phyloP scores from a whole-genome alignment of 345 rosid genomes.

The Cardamine occulta region DNA sequence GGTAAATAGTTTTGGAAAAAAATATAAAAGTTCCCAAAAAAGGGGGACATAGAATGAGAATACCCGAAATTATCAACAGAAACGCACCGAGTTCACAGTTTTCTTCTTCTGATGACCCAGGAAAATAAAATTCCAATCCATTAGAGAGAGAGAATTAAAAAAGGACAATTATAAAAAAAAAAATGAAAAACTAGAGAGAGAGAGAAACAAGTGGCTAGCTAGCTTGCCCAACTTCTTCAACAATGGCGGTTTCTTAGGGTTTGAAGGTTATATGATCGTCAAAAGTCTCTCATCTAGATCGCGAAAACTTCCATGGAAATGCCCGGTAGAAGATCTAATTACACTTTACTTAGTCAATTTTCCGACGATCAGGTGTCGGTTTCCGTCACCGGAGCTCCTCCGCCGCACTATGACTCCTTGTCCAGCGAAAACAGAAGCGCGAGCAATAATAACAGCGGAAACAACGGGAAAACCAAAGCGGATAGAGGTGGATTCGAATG shows the following conservation, averaged over 20 bases:
- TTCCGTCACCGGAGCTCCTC: conserved; percentile 52
- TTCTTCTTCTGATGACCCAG: conserved; percentile 28
- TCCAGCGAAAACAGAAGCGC: conserved; percentile 62
- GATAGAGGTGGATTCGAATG: conserved; percentile 69
- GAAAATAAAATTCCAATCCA: conserved; percentile 32
- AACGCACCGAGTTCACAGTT: conserved; percentile 33
- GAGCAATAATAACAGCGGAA: conserved; percentile 25
- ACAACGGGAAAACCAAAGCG: conserved; percentile 49
- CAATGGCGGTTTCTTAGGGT: conserved; percentile 61
- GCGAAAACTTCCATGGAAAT: conserved; percentile 67
- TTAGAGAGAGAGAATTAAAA: conserved; percentile 40
- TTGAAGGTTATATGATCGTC: conserved; percentile 40
- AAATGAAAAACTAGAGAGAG: conserved; percentile 36
- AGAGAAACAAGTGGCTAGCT: conserved; percentile 41
- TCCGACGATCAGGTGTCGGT: conserved; percentile 70
- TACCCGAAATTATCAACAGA: conserved; percentile 33
- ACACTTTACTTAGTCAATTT: conserved; percentile 76
- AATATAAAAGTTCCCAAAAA: conserved; percentile 16
- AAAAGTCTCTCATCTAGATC: conserved; percentile 21
- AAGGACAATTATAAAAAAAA: neutral
- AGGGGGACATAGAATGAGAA: conserved; percentile 26
- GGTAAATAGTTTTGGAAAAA: neutral
- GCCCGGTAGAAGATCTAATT: conserved; percentile 87
- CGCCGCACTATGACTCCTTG: conserved; percentile 62
- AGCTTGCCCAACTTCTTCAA: conserved; percentile 42